Percentiles rank a stretch among this genome's conserved stretches.
phyloP scores from a whole-genome alignment of 2,329 filamentous ascomycete genomes.

The Diaporthe velutina region DNA sequence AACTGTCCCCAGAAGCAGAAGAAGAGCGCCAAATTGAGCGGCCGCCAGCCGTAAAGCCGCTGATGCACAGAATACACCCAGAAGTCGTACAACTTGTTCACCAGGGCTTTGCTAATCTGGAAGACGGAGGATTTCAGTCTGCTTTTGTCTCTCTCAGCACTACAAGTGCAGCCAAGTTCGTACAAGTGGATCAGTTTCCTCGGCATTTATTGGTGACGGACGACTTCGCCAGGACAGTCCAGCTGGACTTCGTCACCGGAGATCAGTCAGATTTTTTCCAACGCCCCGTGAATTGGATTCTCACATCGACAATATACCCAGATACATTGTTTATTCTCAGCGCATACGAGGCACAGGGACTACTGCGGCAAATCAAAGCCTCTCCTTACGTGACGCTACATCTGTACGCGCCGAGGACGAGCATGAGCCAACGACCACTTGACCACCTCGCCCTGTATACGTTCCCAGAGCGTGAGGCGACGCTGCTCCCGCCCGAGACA shows the following conservation, averaged over 20 bases:
- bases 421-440: conserved; percentile 52
- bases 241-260: conserved; percentile 11
- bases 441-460: conserved; percentile 61
- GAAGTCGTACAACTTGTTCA: conserved; percentile 57
- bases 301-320: conserved; percentile 49
- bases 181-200: conserved; percentile 49
- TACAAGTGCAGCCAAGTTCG: conserved; percentile 53
- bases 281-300: conserved; percentile 67
- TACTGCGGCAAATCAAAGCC: conserved; percentile 56
- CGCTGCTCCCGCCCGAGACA: conserved; percentile 38
- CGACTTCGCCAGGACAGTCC: conserved; percentile 64
- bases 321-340: conserved; percentile 67
- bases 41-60: conserved; percentile 55
- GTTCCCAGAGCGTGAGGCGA: conserved; percentile 45
- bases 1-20: conserved; percentile 74
- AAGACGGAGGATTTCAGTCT: conserved; percentile 52
- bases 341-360: conserved; percentile 68
- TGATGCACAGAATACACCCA: conserved; percentile 55
- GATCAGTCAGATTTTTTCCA: conserved; percentile 59
- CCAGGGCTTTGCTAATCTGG: conserved; percentile 48
- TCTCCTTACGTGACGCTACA: conserved; percentile 58
- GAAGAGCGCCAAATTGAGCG: conserved; percentile 68
- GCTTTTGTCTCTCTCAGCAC: conserved; percentile 59
- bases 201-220: conserved; percentile 58
- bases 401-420: conserved; percentile 63